Percentiles rank a stretch among this genome's conserved stretches.
These are phyloP conservation scores for Rhizopus sp. DNA, from an alignment of 371 early-diverging fungal species.

Conservation along the genomic window DNA sequence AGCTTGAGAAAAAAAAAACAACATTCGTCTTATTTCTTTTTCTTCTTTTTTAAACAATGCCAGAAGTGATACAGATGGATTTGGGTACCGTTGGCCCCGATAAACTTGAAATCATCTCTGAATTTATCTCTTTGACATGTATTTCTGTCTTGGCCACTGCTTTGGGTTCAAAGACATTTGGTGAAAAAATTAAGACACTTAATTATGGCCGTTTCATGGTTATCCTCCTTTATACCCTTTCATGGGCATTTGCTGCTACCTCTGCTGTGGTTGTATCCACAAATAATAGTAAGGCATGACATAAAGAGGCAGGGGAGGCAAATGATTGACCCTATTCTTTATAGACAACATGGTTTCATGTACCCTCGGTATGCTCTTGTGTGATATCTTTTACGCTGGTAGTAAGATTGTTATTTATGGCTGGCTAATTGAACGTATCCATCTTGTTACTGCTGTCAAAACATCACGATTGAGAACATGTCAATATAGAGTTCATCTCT, in stretches of 20 bases:
- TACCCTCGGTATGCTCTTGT: slow-evolving; percentile 46
- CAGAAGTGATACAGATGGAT: slow-evolving; percentile 7
- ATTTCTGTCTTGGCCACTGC: slow-evolving; percentile 42
- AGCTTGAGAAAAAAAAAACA: background rate
- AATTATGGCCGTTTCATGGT: slow-evolving; percentile 47
- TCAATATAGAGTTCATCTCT: slow-evolving; percentile 50
- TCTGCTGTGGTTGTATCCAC: slow-evolving; percentile 46
- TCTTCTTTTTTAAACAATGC: slow-evolving; percentile 1
- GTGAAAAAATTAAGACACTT: slow-evolving; percentile 35
- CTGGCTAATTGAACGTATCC: slow-evolving; percentile 52
- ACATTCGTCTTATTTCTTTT: background rate
- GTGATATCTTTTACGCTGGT: slow-evolving; percentile 51
- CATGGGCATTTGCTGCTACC: slow-evolving; percentile 47
- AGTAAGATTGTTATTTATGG: slow-evolving; percentile 50
- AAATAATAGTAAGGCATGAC: slow-evolving; percentile 36
- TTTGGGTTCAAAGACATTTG: slow-evolving; percentile 41
- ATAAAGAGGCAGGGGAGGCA: background rate
- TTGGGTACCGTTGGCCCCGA: slow-evolving; percentile 30
- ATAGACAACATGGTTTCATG: slow-evolving; percentile 46
- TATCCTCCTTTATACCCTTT: slow-evolving; percentile 36
- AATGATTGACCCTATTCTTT: slow-evolving; percentile 1
- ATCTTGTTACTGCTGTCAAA: slow-evolving; percentile 48
- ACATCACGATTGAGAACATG: slow-evolving; percentile 39
- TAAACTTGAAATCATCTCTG: slow-evolving; percentile 36
- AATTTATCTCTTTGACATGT: slow-evolving; percentile 41